Evolutionary conservation across 768 basidiomycete genomes (phyloP).

Genomic region (Hygrophorus pudorinus): DNA sequence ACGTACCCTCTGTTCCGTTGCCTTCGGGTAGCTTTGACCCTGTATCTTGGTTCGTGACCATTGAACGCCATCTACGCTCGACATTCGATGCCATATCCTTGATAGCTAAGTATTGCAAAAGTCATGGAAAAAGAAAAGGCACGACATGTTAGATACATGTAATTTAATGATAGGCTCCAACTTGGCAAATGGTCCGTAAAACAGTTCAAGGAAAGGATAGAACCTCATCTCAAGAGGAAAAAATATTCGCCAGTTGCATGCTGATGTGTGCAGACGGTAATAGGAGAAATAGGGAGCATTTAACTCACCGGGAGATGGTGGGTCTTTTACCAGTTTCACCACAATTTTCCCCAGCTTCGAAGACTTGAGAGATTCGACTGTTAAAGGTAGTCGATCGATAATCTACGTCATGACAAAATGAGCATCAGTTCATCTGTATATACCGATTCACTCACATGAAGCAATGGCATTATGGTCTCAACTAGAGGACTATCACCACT

Average conservation of each 20-base stretch:
- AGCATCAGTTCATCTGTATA: background rate
- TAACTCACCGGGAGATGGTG: constrained; percentile 72
- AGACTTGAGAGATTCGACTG: constrained; percentile 52
- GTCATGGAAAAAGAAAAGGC: constrained; percentile 29
- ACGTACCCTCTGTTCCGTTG: constrained; percentile 61
- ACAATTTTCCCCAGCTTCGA: constrained; percentile 78
- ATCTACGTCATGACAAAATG: constrained; percentile 37
- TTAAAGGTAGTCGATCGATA: constrained; percentile 75
- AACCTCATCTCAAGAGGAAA: constrained; percentile 14
- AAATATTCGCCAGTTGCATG: constrained; percentile 12
- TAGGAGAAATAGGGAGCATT: constrained; percentile 9
- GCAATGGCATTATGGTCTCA: constrained; percentile 77
- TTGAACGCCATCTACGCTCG: constrained; percentile 71
- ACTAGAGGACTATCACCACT: constrained; percentile 44
- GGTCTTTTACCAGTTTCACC: constrained; percentile 66
- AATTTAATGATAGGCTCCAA: constrained; percentile 29
- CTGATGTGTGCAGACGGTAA: constrained; percentile 7
- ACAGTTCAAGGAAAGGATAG: constrained; percentile 12
- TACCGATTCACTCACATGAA: constrained; percentile 54
- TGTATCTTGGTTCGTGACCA: constrained; percentile 36
- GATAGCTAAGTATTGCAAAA: constrained; percentile 53
- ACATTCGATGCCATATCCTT: constrained; percentile 90
- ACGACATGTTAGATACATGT: constrained; percentile 58
- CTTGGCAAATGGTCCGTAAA: constrained; percentile 21
- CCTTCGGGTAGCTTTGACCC: constrained; percentile 32